Evolutionary conservation across 257 asterid genomes (phyloP).

Genomic region (Nicotiana noctiflora): DNA sequence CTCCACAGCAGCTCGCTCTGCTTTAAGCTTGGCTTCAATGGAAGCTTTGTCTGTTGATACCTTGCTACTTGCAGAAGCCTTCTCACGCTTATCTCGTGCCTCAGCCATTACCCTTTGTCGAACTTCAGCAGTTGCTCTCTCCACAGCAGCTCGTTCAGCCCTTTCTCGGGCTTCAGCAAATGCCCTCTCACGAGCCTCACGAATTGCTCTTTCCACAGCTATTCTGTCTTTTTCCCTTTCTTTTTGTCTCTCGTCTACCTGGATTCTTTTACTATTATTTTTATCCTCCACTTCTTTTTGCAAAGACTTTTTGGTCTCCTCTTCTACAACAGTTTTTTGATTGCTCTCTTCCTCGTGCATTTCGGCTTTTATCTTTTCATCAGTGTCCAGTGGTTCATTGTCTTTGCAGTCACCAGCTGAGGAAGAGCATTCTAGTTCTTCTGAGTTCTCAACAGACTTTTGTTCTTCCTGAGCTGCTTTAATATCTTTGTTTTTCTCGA

Average conservation of each 20-base stretch:
- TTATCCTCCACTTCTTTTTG: constrained; percentile 25
- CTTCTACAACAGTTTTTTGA: constrained; percentile 19
- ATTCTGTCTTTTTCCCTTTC: constrained; percentile 67
- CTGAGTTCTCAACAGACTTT: constrained; percentile 23
- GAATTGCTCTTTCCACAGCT: constrained; percentile 86
- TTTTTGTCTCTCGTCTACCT: constrained; percentile 63
- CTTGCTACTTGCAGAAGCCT: too few relatives aligned
- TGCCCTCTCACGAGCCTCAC: constrained; percentile 98
- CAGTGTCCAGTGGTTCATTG: constrained; percentile 29
- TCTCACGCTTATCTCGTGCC: too few relatives aligned
- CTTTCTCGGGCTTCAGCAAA: constrained; percentile 88
- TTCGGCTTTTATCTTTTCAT: constrained; percentile 28
- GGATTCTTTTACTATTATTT: constrained; percentile 43
- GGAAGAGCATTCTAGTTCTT: constrained; percentile 24
- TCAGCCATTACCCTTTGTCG: too few relatives aligned
- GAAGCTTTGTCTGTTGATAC: too few relatives aligned
- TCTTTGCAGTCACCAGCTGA: constrained; percentile 20
- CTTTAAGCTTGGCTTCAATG: too few relatives aligned
- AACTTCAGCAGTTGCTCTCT: too few relatives aligned
- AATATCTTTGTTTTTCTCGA: constrained; percentile 23
- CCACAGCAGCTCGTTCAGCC: too few relatives aligned
- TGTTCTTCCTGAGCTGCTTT: constrained; percentile 20
- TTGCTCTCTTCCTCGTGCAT: constrained; percentile 19
- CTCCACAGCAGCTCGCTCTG: too few relatives aligned
- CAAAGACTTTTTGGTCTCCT: constrained; percentile 32